Conservation (phyloP, 169 alveolate genomes). For the Perkinsus chesapeaki region DNA sequence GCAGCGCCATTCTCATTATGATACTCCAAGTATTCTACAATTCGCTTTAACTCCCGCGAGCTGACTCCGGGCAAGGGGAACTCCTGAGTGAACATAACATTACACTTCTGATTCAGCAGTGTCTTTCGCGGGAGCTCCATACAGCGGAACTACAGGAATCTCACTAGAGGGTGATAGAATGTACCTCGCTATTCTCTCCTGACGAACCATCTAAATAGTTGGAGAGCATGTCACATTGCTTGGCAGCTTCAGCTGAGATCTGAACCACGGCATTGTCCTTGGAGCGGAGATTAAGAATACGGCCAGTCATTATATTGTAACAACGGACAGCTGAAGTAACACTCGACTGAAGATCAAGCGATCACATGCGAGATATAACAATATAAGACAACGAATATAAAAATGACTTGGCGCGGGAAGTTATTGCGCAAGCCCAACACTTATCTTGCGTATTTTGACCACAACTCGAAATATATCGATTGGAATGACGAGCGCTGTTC, state of each 20-base stretch:
- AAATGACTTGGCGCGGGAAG: too few relatives aligned
- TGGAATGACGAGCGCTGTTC: not conserved
- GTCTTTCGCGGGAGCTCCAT: not conserved
- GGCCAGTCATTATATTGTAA: not conserved
- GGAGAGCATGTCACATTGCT: not conserved
- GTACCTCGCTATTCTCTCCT: not conserved
- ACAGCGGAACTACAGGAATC: too few relatives aligned
- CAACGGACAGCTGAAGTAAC: too few relatives aligned
- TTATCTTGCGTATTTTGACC: not conserved
- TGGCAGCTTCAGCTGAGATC: not conserved
- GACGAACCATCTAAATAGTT: not conserved
- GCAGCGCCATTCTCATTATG: not conserved
- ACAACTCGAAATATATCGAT: not conserved
- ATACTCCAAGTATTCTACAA: not conserved
- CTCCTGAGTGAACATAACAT: not conserved
- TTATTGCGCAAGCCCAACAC: too few relatives aligned
- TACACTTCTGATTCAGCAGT: not conserved
- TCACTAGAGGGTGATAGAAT: too few relatives aligned
- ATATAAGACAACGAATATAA: too few relatives aligned
- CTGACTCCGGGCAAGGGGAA: not conserved
- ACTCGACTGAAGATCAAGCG: too few relatives aligned
- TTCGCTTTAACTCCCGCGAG: not conserved
- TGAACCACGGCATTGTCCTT: not conserved
- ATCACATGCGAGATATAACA: too few relatives aligned
- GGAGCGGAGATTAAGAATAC: not conserved